phyloP scores from a whole-genome alignment of 495 filamentous ascomycete genomes.

The Cryomyces antarcticus region DNA sequence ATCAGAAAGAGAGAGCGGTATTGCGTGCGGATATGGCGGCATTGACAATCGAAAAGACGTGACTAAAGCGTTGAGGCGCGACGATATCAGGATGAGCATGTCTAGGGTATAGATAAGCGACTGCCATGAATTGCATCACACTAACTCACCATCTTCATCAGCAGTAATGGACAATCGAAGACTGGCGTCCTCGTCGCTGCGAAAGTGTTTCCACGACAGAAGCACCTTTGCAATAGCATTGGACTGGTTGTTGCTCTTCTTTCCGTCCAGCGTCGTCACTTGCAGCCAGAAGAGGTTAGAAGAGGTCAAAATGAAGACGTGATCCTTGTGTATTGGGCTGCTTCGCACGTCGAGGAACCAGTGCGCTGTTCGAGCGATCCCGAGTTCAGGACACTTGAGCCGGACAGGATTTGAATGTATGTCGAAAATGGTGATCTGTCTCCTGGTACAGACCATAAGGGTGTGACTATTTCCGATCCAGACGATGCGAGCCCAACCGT shows the following conservation, averaged over 20 bases:
- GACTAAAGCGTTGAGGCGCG: constrained; percentile 11
- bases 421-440: constrained; percentile 10
- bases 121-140: too few species aligned
- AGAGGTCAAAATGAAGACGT: constrained; percentile 16
- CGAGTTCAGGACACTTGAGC: constrained; percentile 5
- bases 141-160: constrained; percentile 10
- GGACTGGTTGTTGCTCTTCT: constrained; percentile 5
- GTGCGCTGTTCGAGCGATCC: constrained; percentile 2
- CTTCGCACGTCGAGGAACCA: constrained; percentile 18
- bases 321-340: constrained; percentile 8
- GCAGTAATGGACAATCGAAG: constrained; percentile 1
- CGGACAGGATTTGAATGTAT: constrained; percentile 1
- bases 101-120: background rate
- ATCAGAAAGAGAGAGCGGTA: constrained; percentile 1
- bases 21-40: background rate
- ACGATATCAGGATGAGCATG: constrained; percentile 7
- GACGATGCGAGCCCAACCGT: constrained; percentile 20
- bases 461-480: constrained; percentile 16
- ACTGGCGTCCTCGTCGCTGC: constrained; percentile 13
- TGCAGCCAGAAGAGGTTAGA: constrained; percentile 11
- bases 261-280: constrained; percentile 1
- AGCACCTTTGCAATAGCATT: constrained; percentile 12
- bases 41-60: constrained; percentile 9
- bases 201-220: constrained; percentile 27
- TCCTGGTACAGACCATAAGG: constrained; percentile 16